Evolutionary conservation across 768 basidiomycete genomes (phyloP), one percentile per base, ranked within the genome.

Genomic region (Phylloporus sp.): DNA sequence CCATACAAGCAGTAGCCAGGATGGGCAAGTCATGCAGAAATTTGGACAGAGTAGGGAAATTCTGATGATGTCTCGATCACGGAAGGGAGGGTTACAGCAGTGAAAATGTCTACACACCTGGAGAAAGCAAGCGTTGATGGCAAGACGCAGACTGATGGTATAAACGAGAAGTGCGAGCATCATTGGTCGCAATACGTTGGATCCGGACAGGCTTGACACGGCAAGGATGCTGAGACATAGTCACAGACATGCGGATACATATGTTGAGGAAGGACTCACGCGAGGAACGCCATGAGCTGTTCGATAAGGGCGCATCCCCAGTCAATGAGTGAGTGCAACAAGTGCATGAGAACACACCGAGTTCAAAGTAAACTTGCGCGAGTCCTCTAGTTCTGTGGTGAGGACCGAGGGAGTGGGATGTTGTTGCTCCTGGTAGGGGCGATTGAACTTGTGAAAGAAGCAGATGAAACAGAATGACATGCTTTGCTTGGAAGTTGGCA

Each of bases 221-320:
- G 24, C 11, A 13, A 32, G n/a, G 38, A 38, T 9, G 13, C 44
- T 45, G 27, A 18, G 14, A 9, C 4, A 9, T 38, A 10, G 22
- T 22, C 13, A 31, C n/a, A n/a, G 8, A 6, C 9, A n/a, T n/a
- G n/a, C n/a, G n/a, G n/a, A n/a, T n/a, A n/a, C n/a, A n/a, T n/a
- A n/a, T n/a, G n/a, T n/a, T n/a, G n/a, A n/a, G n/a, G n/a, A n/a
- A 34, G 1, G 11, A 42, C 57, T 48, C 5, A 58, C 63, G 55
- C 37, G 2, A 62, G 44, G 32, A 63, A 50, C 3, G 44, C 41
- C 18, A 40, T 36, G 24, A 63, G 52, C 54, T 59, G 11, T n/a
- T 10, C 29, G 0, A 14, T 1, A 7, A 5, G 3, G 9, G n/a
- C n/a, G n/a, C n/a, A n/a, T n/a, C 28, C 2, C 42, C 20, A 33